Base-by-base conservation (phyloP, 495 filamentous ascomycete species). In the Barbatosphaeria neglecta region DNA sequence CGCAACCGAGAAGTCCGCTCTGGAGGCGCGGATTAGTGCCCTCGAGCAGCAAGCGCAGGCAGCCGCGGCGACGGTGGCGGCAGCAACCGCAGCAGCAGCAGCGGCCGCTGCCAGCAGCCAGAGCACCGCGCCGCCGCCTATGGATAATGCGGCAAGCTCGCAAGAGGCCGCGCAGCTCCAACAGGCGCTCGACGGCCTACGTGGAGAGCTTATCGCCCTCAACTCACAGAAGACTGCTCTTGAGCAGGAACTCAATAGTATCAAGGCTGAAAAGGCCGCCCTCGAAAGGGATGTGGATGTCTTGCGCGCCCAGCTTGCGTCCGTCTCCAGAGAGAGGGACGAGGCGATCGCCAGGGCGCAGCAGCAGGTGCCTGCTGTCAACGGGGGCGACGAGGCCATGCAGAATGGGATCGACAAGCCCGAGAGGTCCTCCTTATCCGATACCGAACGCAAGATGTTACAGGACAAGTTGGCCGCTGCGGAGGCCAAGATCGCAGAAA, bases 131-230 rank as follows among this genome's bases (percentile, higher is more conserved):
- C 42, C 19, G 10, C 42, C 23, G 3, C 23, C 31, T 24, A 39
- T 49, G 33, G 23, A 40, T 20, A 40, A 51, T 41, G 19, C 48
- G 15, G 48, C 49, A 5, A 35, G 44, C 5, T 45, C 56, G 1
- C 53, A 54, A 37, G 47, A 61, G 25, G 45, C 64, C 19, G 44
- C 54, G 77, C 70, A 74, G 70, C 64, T 97, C 82, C 75, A 85
- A 82, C 40, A 95, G 65, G 27, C 95, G 59, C 62, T 98, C 3
- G 37, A 56, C 19, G 43, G 66, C 2, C 57, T 58, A 19, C 46
- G 40, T 23, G 3, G 52, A 56, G 41, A 50, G 13, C 15, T 10
- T 57, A 22, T 46, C 2, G 19, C 2, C 13, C n/a, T 39, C 57
- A 69, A 47, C 54, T 70, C 6, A 49, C 56, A 17, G 48, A 51